Conservation (phyloP, 2,329 filamentous ascomycete genomes). For the Calonectria leucothoes region DNA sequence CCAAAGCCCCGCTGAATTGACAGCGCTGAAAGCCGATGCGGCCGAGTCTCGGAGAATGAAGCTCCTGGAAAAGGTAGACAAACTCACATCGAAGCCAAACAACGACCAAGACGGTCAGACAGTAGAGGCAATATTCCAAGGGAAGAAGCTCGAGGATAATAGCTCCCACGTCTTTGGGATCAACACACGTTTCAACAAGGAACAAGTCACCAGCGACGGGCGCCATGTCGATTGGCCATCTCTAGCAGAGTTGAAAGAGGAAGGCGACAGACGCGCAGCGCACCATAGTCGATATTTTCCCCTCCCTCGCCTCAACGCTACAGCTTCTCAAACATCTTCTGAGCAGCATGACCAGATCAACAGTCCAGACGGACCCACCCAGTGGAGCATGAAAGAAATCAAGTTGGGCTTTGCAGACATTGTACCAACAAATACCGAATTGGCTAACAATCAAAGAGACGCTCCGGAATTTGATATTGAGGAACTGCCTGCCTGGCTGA, state of each 20-base stretch:
- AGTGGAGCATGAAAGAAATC: slow-evolving; percentile 42
- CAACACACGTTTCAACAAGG: slow-evolving; percentile 48
- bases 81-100: slow-evolving; percentile 33
- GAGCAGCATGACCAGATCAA: slow-evolving; percentile 22
- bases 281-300: slow-evolving; percentile 46
- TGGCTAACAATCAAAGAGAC: slow-evolving; percentile 1
- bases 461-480: slow-evolving; percentile 16
- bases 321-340: slow-evolving; percentile 19
- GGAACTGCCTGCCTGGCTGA: slow-evolving; percentile 22
- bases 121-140: slow-evolving; percentile 38
- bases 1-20: slow-evolving; percentile 47
- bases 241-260: slow-evolving; percentile 50
- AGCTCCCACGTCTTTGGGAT: slow-evolving; percentile 49
- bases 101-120: slow-evolving; percentile 1
- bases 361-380: slow-evolving; percentile 38
- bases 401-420: slow-evolving; percentile 36
- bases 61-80: slow-evolving; percentile 40
- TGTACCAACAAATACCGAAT: slow-evolving; percentile 26
- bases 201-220: slow-evolving; percentile 23
- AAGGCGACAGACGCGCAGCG: slow-evolving; percentile 44
- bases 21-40: slow-evolving; percentile 45
- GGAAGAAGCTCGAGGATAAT: slow-evolving; percentile 41
- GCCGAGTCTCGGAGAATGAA: slow-evolving; percentile 41
- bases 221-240: slow-evolving; percentile 47
- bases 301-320: slow-evolving; percentile 43